These are phyloP conservation scores for Colletotrichum sp. DNA, from an alignment of 2,329 filamentous ascomycete species.

Conservation along the genomic window DNA sequence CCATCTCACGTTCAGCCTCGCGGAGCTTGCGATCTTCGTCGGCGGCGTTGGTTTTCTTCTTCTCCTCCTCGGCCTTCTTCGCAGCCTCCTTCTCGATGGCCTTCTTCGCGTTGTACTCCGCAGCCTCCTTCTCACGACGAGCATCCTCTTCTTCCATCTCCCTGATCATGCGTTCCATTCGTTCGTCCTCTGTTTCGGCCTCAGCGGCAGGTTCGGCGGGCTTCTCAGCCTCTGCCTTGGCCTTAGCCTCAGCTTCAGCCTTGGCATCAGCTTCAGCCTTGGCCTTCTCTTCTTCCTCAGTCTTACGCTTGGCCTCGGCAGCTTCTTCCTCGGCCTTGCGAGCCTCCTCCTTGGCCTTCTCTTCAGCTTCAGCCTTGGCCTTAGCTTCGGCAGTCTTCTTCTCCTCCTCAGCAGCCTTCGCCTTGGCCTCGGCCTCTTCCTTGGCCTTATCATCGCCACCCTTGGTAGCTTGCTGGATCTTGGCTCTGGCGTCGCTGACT, in stretches of 20 bases:
- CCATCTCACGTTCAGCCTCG: slow-evolving; percentile 76
- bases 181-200: slow-evolving; percentile 54
- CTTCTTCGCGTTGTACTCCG: slow-evolving; percentile 49
- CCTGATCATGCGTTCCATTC: slow-evolving; percentile 63
- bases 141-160: slow-evolving; percentile 66
- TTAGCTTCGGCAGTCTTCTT: slow-evolving; percentile 32
- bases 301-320: slow-evolving; percentile 5
- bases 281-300: neutral
- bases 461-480: slow-evolving; percentile 68
- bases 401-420: slow-evolving; percentile 41
- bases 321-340: slow-evolving; percentile 17
- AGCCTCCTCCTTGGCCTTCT: slow-evolving; percentile 36
- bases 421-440: slow-evolving; percentile 40
- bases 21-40: slow-evolving; percentile 70
- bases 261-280: slow-evolving; percentile 21
- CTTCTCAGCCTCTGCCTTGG: slow-evolving; percentile 35
- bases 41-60: slow-evolving; percentile 56
- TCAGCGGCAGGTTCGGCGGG: slow-evolving; percentile 32
- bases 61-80: slow-evolving; percentile 52
- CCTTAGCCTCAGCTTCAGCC: slow-evolving; percentile 31
- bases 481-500: slow-evolving; percentile 75
- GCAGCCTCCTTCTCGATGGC: slow-evolving; percentile 45
- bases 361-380: slow-evolving; percentile 36
- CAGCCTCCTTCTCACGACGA: slow-evolving; percentile 51
- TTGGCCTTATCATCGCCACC: slow-evolving; percentile 34